Evolutionary conservation across 805 yeast genomes (phyloP).

Genomic region (Saturnispora silvae): DNA sequence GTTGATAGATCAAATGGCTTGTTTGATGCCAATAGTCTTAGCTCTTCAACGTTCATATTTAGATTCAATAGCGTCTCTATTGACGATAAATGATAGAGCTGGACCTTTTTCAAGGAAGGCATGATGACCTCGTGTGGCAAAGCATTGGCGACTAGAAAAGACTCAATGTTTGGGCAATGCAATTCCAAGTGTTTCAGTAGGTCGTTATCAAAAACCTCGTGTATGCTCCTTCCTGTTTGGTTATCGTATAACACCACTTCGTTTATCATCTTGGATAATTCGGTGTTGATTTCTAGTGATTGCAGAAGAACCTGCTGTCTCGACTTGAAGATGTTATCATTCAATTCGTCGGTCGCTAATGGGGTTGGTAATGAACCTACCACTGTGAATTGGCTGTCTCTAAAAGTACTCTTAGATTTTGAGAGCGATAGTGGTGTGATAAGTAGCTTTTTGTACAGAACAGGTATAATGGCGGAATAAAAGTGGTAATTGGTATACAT

Average conservation of each 20-base stretch:
- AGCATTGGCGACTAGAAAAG: slow-evolving; percentile 3
- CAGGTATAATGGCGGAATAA: slow-evolving; percentile 22
- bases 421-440: slow-evolving; percentile 28
- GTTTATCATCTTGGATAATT: slow-evolving; percentile 25
- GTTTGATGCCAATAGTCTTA: slow-evolving; percentile 1
- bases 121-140: neutral
- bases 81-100: slow-evolving; percentile 8
- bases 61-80: slow-evolving; percentile 2
- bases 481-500: slow-evolving; percentile 24
- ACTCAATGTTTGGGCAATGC: slow-evolving; percentile 12
- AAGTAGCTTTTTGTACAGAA: slow-evolving; percentile 29
- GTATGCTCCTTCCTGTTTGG: slow-evolving; percentile 10
- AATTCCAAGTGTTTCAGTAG: slow-evolving; percentile 5
- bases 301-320: slow-evolving; percentile 33
- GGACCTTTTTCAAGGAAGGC: slow-evolving; percentile 7
- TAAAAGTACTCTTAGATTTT: slow-evolving; percentile 20
- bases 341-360: slow-evolving; percentile 26
- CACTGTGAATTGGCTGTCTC: slow-evolving; percentile 29
- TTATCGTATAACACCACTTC: slow-evolving; percentile 27
- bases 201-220: slow-evolving; percentile 1
- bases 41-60: neutral
- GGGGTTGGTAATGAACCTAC: slow-evolving; percentile 29
- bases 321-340: slow-evolving; percentile 27
- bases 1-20: neutral
- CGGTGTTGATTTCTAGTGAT: slow-evolving; percentile 27